phyloP scores from a whole-genome alignment of 495 filamentous ascomycete species.

The Neurospora sp. region DNA sequence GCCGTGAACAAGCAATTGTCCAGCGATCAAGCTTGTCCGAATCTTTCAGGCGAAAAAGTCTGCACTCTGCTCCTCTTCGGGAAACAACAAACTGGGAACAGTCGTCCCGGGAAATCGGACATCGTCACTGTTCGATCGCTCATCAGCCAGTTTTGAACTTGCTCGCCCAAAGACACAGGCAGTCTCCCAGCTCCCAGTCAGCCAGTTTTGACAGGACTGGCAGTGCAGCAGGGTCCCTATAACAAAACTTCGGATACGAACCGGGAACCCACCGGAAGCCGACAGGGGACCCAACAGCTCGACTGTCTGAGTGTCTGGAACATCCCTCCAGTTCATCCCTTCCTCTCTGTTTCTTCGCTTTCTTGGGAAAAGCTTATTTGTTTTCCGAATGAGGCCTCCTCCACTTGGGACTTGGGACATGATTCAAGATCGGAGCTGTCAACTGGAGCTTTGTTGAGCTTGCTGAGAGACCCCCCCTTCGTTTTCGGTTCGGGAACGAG shows the following conservation, averaged over 20 bases:
- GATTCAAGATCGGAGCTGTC: not conserved
- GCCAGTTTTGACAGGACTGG: not conserved
- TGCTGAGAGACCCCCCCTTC: not conserved
- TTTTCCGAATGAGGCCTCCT: not conserved
- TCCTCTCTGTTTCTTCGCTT: not conserved
- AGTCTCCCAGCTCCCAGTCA: not conserved
- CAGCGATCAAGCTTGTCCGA: not conserved
- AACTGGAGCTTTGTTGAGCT: not conserved
- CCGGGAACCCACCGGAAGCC: not conserved
- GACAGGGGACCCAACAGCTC: not conserved
- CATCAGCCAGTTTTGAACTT: not conserved
- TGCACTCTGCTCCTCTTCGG: not conserved
- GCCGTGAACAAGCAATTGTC: not conserved
- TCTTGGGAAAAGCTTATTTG: not conserved
- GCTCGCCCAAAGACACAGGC: not conserved
- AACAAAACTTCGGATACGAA: not conserved
- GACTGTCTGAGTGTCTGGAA: not conserved
- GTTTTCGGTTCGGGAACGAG: not conserved
- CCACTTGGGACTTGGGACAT: not conserved
- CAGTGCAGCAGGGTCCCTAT: not conserved
- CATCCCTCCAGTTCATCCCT: not conserved
- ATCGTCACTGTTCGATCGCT: not conserved
- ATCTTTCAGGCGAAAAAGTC: not conserved
- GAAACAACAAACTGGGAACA: not conserved
- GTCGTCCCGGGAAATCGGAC: not conserved